Percentiles rank a stretch among this genome's conserved stretches.
Evolutionary conservation across 2,329 filamentous ascomycete species (phyloP).

Genomic region (Alternaria sp.): DNA sequence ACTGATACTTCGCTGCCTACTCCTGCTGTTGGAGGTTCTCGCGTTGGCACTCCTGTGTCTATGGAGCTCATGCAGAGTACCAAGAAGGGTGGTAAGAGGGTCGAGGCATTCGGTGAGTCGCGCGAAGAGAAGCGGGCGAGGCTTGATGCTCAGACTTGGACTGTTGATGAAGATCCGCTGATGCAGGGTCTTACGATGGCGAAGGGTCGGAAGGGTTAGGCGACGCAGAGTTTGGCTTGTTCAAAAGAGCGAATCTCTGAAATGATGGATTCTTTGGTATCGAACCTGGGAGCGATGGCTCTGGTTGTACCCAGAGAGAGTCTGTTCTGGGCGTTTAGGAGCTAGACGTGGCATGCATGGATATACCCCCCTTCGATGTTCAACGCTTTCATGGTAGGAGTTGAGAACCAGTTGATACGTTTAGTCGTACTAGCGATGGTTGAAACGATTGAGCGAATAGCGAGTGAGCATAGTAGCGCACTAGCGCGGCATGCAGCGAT

Average conservation of each 20-base stretch:
- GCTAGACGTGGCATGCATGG: background rate
- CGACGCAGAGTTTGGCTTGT: background rate
- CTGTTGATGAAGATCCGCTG: constrained; percentile 3
- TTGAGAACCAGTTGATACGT: background rate
- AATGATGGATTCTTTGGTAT: background rate
- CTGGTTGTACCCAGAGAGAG: too few relatives aligned
- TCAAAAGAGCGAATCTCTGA: background rate
- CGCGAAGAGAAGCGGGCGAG: constrained; percentile 20
- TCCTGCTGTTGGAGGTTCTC: constrained; percentile 26
- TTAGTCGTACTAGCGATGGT: background rate
- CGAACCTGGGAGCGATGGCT: background rate
- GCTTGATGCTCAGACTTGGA: constrained; percentile 12
- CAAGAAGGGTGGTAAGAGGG: constrained; percentile 10
- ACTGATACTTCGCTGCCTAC: constrained; percentile 36
- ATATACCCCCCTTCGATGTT: constrained; percentile 1
- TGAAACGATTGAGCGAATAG: background rate
- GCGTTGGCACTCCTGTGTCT: constrained; percentile 30
- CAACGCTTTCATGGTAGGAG: background rate
- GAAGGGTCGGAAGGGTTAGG: background rate
- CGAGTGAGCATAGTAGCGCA: background rate
- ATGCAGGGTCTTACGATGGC: background rate
- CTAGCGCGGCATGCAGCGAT: background rate
- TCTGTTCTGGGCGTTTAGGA: background rate
- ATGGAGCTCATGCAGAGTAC: background rate
- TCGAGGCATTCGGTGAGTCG: constrained; percentile 7